Evolutionary conservation across 202 grass and related monocot species (phyloP), one percentile per base, ranked within the genome.

Genomic region (Musa balbisiana): DNA sequence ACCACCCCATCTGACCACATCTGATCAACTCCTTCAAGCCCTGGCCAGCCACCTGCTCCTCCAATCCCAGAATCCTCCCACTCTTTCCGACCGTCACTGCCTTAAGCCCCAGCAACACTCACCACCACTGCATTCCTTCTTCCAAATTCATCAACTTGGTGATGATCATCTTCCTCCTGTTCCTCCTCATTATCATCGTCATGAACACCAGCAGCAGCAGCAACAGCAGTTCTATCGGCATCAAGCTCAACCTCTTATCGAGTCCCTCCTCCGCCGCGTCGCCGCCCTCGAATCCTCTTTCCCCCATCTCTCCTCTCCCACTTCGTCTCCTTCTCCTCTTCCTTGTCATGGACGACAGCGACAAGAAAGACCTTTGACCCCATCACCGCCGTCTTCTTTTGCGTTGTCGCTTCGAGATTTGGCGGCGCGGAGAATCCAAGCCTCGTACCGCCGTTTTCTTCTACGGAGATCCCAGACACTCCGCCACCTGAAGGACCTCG

Each of bases 1-100:
- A 23, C 10, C 82, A 13, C 49, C 69, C 53, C 66, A 74, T 10
- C 33, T 79, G 21, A 63, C 82, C 70, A 70, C 84, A 9, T 80
- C 93, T 16, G 94, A 91, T 77, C 90, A 93, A 17, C 86, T 93
- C 56, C 86, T 91, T 78, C 90, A 97, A 74, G 86, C 90, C 83
- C 82, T 97, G 51, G 88, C 88, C 8, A 78, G 88, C 15, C 85
- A 88, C 15, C 86, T 97, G 49, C 86, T 97, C 24, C 81, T 97
- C 53, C 73, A 75, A 49, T 19, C 76, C 4, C 43, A 9, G 29
- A 49, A 23, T 19, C 54, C 60, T n/a, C 73, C 66, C 24, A 76
- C 76, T 11, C 19, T 67, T 0, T 8, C 33, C 33, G 33, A 43
- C 33, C 0, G 5, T 49, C 76, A 74, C n/a, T 33, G 50, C 64